Conservation (phyloP, 345 rosid genomes). For the Citrus glauca region DNA sequence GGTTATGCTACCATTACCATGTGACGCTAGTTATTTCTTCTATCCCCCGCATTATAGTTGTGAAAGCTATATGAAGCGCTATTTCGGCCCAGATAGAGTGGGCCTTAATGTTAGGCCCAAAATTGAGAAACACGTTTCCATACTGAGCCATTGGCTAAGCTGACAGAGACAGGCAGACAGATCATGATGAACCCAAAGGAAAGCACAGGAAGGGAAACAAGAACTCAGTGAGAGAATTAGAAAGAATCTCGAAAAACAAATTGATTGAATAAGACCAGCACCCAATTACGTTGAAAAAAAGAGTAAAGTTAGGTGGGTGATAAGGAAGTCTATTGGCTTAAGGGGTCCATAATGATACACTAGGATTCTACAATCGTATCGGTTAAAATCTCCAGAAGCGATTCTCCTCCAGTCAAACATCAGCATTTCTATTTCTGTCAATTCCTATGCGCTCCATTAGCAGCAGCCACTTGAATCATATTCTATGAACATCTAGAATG, state of each 20-base stretch:
- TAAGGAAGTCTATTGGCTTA: constrained; percentile 9
- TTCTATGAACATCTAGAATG: not conserved
- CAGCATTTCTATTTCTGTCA: not conserved
- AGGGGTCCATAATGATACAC: constrained; percentile 14
- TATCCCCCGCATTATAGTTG: not conserved
- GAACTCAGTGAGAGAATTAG: not conserved
- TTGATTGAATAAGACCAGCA: constrained; percentile 13
- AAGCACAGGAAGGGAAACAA: too few species aligned
- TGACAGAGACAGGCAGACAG: not conserved
- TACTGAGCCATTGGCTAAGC: too few species aligned
- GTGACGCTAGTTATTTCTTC: not conserved
- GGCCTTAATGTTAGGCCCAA: not conserved
- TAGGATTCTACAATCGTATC: constrained; percentile 16
- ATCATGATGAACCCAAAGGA: not conserved
- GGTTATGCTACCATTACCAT: not conserved
- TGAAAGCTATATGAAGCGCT: not conserved
- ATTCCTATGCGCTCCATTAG: not conserved
- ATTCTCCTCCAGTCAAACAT: constrained; percentile 6
- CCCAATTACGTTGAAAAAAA: constrained; percentile 13
- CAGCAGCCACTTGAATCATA: not conserved
- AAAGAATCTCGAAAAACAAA: too few species aligned
- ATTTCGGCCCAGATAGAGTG: not conserved
- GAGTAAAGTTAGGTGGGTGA: constrained; percentile 22
- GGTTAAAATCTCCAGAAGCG: not conserved
- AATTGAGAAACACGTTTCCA: not conserved